Conservation (phyloP, 495 filamentous ascomycete genomes). For the Penicillium cosmopolitanum region DNA sequence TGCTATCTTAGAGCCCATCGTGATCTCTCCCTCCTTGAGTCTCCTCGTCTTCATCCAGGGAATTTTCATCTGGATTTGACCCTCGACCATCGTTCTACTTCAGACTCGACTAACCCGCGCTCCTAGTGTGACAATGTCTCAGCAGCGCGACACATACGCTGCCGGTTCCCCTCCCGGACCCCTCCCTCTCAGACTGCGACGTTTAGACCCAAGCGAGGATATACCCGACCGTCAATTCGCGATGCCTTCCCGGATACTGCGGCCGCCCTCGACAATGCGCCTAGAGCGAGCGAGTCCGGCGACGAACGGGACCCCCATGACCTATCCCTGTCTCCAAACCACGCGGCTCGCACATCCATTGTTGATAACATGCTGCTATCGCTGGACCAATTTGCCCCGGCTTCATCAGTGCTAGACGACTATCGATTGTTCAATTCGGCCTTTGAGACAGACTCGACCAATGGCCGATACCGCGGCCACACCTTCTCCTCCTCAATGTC, state of each 20-base stretch:
- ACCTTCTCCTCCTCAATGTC: constrained; percentile 71
- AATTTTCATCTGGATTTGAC: neutral
- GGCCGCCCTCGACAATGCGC: constrained; percentile 44
- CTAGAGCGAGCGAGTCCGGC: constrained; percentile 45
- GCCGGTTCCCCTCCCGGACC: constrained; percentile 47
- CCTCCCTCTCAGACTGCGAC: constrained; percentile 44
- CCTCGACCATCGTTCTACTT: neutral
- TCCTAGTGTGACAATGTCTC: constrained; percentile 37
- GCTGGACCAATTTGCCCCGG: constrained; percentile 74
- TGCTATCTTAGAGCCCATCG: constrained; percentile 2
- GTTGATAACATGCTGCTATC: constrained; percentile 92
- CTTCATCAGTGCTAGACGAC: constrained; percentile 43
- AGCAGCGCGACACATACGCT: constrained; percentile 30
- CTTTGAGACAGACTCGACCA: constrained; percentile 35
- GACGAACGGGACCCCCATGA: constrained; percentile 82
- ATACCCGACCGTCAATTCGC: constrained; percentile 42
- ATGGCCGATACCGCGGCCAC: constrained; percentile 58
- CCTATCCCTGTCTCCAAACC: constrained; percentile 73
- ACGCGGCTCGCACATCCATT: constrained; percentile 81
- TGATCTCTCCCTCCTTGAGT: neutral
- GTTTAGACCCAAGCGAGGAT: constrained; percentile 37
- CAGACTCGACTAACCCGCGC: constrained; percentile 16
- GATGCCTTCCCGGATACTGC: constrained; percentile 57
- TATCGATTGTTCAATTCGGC: constrained; percentile 47
- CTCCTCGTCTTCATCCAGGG: neutral